These are phyloP conservation scores for Lobulomyces angularis DNA, from an alignment of 192 early-diverging fungal genomes.

Conservation along the genomic window DNA sequence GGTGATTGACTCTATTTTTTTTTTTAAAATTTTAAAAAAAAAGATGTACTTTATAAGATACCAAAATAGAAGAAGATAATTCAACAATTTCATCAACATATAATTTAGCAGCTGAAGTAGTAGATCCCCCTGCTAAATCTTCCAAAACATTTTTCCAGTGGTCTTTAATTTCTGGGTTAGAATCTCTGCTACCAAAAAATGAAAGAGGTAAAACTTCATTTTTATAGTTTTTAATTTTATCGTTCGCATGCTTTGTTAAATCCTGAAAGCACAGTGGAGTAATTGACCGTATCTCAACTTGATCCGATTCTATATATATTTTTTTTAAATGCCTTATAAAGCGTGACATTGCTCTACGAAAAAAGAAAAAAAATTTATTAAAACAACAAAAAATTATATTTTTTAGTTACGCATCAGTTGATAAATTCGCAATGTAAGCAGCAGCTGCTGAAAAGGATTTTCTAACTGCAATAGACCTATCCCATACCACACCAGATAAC, in stretches of 20 bases:
- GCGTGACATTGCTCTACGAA: conserved; percentile 41
- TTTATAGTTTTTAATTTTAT: conserved; percentile 37
- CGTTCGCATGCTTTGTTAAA: conserved; percentile 53
- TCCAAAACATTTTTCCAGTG: conserved; percentile 70
- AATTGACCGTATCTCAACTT: conserved; percentile 55
- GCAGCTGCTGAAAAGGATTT: conserved; percentile 76
- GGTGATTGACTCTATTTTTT: conserved; percentile 37
- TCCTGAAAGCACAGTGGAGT: conserved; percentile 53
- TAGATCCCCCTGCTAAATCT: conserved; percentile 53
- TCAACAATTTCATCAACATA: conserved; percentile 52
- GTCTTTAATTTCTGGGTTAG: conserved; percentile 28
- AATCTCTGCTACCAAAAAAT: conserved; percentile 56
- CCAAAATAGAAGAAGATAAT: no score
- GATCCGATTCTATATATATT: conserved; percentile 60
- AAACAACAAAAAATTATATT: no score
- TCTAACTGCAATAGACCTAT: conserved; percentile 66
- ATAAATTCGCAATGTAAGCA: conserved; percentile 61
- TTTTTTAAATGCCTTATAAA: conserved; percentile 61
- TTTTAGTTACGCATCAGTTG: conserved; percentile 38
- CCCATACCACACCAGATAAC: conserved; percentile 58
- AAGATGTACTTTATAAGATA: no score
- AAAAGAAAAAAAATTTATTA: no score
- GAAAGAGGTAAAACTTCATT: conserved; percentile 55
- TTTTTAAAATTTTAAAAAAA: no score
- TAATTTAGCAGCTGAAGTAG: conserved; percentile 44